A percentile compares a stretch with the other conserved stretches of the same genome.
These are phyloP conservation scores for Hypoxylon crocopeplum DNA, from an alignment of 495 filamentous ascomycete genomes.

Conservation along the genomic window DNA sequence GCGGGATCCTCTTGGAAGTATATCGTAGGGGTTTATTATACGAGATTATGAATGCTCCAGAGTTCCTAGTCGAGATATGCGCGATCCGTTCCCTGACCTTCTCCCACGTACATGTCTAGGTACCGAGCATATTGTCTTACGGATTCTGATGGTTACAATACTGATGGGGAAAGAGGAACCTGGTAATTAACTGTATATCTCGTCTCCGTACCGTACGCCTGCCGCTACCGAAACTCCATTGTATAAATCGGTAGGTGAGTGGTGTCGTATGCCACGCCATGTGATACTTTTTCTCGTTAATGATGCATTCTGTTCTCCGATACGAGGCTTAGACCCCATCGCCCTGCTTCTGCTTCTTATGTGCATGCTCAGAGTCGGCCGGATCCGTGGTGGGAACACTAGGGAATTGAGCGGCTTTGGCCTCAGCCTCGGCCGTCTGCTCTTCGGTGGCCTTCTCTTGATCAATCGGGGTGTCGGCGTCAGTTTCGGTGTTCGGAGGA, in stretches of 20 bases:
- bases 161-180: too few relatives aligned
- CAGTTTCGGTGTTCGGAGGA: constrained; percentile 39
- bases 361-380: constrained; percentile 36
- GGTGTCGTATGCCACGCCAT: neutral
- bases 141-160: neutral
- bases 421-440: constrained; percentile 40
- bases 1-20: too few relatives aligned
- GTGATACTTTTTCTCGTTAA: neutral
- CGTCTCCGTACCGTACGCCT: too few relatives aligned
- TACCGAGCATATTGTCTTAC: too few relatives aligned
- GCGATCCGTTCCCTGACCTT: too few relatives aligned
- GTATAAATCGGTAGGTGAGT: too few relatives aligned
- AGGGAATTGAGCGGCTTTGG: constrained; percentile 43
- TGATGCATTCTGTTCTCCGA: neutral
- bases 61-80: too few relatives aligned
- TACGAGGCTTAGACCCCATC: constrained; percentile 3
- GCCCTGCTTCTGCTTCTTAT: constrained; percentile 46
- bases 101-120: too few relatives aligned
- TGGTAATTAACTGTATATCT: too few relatives aligned
- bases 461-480: constrained; percentile 17
- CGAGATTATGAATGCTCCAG: too few relatives aligned
- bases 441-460: constrained; percentile 27
- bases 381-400: constrained; percentile 46
- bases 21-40: too few relatives aligned
- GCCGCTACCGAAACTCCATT: too few relatives aligned